Evolutionary conservation across 176 grass and related monocot genomes (phyloP), one percentile per base, ranked within the genome.

Genomic region (Otatea glauca): DNA sequence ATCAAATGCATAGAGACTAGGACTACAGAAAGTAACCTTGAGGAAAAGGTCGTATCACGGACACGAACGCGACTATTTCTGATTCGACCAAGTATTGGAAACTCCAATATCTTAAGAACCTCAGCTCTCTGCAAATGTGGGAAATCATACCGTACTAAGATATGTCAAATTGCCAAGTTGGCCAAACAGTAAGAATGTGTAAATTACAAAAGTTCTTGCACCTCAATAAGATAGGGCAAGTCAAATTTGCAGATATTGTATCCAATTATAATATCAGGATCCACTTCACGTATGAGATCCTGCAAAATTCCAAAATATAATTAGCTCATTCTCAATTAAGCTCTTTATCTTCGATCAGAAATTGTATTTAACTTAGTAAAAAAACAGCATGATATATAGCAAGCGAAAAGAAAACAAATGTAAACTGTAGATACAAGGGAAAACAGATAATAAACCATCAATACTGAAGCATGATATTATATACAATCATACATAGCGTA

Each of bases 241-340:
- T 98, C 96, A 90, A 98, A 98, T 90, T 98, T 98, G 88, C 96
- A 95, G 34, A 98, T 98, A 43, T 98, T 98, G 76, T 98, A 98
- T 81, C 96, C 96, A 87, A 98, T 98, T 83, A 95, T 93, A 77
- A 98, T 98, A 87, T 98, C 96, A 69, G 96, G 93, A 56, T 95
- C 96, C 37, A 93, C 88, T 82, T 95, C 96, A 48, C 93, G 88
- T 78, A 95, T 92, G 11, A 95, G 90, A 90, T 98, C 93, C 96
- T 95, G 85, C 69, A 92, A 84, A 89, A 69, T 74, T 79, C 13
- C 44, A 4, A 74, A 77, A 65, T 37, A 29, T 14, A 85, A 86
- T 78, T 38, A 80, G 66, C 68, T 71, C 53, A 39, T 29, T 72
- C 25, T 72, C 4, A 82, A 76, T 44, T n/a, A 32, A 78, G 42